Base-by-base conservation (phyloP, 1,139 yeast species). In the Blastobotrys indianensis region DNA sequence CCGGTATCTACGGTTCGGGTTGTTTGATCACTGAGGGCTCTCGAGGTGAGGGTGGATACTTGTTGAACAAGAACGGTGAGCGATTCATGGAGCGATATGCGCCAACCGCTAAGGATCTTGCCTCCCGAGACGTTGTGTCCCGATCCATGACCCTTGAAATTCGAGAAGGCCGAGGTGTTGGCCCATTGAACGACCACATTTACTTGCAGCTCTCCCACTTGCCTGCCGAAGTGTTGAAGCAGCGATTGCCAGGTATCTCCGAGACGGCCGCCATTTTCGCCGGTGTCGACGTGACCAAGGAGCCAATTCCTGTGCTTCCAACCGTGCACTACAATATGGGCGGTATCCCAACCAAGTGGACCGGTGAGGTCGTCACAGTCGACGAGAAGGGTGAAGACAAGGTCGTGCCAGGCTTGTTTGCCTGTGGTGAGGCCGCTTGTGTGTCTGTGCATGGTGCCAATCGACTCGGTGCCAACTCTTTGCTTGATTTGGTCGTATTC, bases 321-420 rank as follows among this genome's bases (percentile, higher is more conserved):
- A 92, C 98, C 54, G 98, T 92, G 54, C 98, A 92, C 73, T 92
- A 92, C 77, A 92, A 92, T 73, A 92, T 92, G 98, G 98, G 98
- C 70, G 98, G 98, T 81, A 85, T 92, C 58, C 98, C 98, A 69
- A 92, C 98, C 60, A 87, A 84, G 69, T 92, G 88, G 85, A 85
- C 84, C 60, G 97, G 97, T 75, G 97, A 92, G 74, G 97, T 81
- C 43, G 70, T 92, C 58, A 87, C 87, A 48, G 68, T 84, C 62
- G 86, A 83, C 65, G 88, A 79, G 63, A 78, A 85, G 58, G 98
- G 98, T 62, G 80, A 90, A 62, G 98, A 92, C 67, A 80, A 77
- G 65, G 79, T 85, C 59, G 94, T 92, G 53, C 94, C 94, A 61
- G 98, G 98, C 62, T 77, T 92, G 62, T 79, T 80, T 68, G 97